Evolutionary conservation across 2,329 filamentous ascomycete genomes (phyloP).

Genomic region (Nemania serpens): DNA sequence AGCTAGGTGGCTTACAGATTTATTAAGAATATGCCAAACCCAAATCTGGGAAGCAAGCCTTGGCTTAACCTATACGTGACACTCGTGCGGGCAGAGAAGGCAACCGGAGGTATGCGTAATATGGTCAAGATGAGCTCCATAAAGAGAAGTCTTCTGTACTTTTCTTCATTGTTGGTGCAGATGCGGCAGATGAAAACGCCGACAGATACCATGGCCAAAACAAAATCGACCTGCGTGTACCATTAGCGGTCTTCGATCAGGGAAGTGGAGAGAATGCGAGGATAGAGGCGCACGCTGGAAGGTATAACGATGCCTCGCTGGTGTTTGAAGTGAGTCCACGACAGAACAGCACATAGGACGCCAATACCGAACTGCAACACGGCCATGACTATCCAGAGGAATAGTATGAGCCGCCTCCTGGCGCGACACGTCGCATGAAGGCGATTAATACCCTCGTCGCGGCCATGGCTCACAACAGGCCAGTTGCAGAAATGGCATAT

Average conservation of each 20-base stretch:
- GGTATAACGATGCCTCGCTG: slow-evolving; percentile 35
- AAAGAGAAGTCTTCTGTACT: slow-evolving; percentile 37
- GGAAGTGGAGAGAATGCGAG: not conserved
- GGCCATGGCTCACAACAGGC: slow-evolving; percentile 35
- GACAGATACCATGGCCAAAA: slow-evolving; percentile 36
- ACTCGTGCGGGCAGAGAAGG: slow-evolving; percentile 38
- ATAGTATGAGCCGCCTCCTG: slow-evolving; percentile 34
- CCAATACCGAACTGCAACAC: slow-evolving; percentile 40
- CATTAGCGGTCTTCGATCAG: slow-evolving; percentile 19
- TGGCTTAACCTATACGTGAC: slow-evolving; percentile 29
- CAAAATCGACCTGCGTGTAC: slow-evolving; percentile 38
- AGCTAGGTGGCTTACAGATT: slow-evolving; percentile 37
- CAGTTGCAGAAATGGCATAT: slow-evolving; percentile 42
- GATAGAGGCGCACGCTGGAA: slow-evolving; percentile 33
- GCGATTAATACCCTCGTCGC: slow-evolving; percentile 30
- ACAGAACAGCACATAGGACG: slow-evolving; percentile 37
- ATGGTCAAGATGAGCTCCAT: slow-evolving; percentile 37
- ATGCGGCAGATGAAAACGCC: slow-evolving; percentile 36
- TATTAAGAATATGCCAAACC: slow-evolving; percentile 40
- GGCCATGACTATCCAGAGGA: slow-evolving; percentile 40
- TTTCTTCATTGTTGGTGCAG: slow-evolving; percentile 35
- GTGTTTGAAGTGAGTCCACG: slow-evolving; percentile 38
- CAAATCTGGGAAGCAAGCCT: slow-evolving; percentile 37
- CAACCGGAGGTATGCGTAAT: slow-evolving; percentile 39
- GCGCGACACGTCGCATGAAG: slow-evolving; percentile 36